A percentile compares a stretch with the other conserved stretches of the same genome.
These are phyloP conservation scores for Ceratopteris richardii DNA, from an alignment of 75 land plant species.

Conservation along the genomic window DNA sequence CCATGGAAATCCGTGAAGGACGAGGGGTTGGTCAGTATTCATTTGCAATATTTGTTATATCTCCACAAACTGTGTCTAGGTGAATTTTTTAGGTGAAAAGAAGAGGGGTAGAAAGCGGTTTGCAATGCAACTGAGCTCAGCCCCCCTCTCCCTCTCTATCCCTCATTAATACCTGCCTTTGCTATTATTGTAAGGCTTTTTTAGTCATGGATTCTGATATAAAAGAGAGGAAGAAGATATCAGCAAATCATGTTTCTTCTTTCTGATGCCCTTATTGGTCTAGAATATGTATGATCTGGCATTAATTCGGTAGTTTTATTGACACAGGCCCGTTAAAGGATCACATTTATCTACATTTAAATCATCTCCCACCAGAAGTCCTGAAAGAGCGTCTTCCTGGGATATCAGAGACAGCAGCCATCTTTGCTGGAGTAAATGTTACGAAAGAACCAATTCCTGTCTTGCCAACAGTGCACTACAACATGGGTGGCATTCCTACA, in stretches of 20 bases:
- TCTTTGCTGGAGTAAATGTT: constrained; percentile 99
- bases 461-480: constrained; percentile 98
- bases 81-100: no score
- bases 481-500: constrained; percentile 99
- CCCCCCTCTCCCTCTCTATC: no score
- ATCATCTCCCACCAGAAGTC: constrained; percentile 96
- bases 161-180: no score
- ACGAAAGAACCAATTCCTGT: constrained; percentile 99
- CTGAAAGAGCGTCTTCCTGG: constrained; percentile 98
- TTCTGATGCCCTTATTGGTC: no score
- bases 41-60: neutral
- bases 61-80: neutral
- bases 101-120: no score
- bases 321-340: constrained; percentile 87
- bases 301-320: no score
- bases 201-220: no score
- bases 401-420: constrained; percentile 98
- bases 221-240: no score
- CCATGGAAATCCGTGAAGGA: constrained; percentile 98
- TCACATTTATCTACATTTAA: constrained; percentile 93
- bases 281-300: no score
- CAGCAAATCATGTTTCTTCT: no score
- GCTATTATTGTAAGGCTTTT: no score
- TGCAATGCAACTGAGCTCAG: no score
- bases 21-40: constrained; percentile 86